Conservation (phyloP, 2,329 filamentous ascomycete genomes). For the Colletotrichum phormii region DNA sequence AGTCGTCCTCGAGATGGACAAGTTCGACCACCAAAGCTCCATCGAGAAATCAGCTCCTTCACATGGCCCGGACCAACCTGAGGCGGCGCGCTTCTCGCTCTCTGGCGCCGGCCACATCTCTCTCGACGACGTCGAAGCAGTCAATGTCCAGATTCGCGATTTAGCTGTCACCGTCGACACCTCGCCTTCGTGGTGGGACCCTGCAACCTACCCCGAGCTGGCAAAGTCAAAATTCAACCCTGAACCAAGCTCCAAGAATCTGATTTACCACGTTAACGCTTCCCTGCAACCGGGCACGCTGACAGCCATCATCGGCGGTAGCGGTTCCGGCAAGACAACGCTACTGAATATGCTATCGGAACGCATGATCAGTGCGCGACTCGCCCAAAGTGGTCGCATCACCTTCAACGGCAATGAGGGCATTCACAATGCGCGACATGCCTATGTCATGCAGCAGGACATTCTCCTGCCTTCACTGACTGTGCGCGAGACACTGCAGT, state of each 20-base stretch:
- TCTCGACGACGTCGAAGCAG: slow-evolving; percentile 65
- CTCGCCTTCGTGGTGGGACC: slow-evolving; percentile 64
- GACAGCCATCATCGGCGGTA: slow-evolving; percentile 81
- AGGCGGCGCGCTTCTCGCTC: slow-evolving; percentile 42
- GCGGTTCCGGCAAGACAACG: slow-evolving; percentile 79
- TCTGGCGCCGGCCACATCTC: slow-evolving; percentile 52
- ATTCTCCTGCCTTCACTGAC: slow-evolving; percentile 79
- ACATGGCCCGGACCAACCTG: slow-evolving; percentile 29
- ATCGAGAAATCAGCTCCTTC: slow-evolving; percentile 45
- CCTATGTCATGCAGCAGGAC: slow-evolving; percentile 83
- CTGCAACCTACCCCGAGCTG: slow-evolving; percentile 57
- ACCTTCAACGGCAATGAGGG: slow-evolving; percentile 71
- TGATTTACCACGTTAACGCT: slow-evolving; percentile 73
- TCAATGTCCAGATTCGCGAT: slow-evolving; percentile 64
- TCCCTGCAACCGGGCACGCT: slow-evolving; percentile 74
- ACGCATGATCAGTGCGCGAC: slow-evolving; percentile 68
- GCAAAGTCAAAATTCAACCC: slow-evolving; percentile 52
- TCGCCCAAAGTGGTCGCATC: slow-evolving; percentile 64
- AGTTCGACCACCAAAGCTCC: slow-evolving; percentile 47
- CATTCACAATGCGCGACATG: slow-evolving; percentile 67
- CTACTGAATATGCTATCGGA: slow-evolving; percentile 78
- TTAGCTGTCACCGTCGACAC: slow-evolving; percentile 69
- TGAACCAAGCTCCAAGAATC: slow-evolving; percentile 56
- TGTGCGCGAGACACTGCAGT: slow-evolving; percentile 79
- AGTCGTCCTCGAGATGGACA: slow-evolving; percentile 43